Percentiles rank a stretch among this genome's conserved stretches.
These are phyloP conservation scores for Rhodotorula diobovata DNA, from an alignment of 768 basidiomycete genomes.

Conservation along the genomic window DNA sequence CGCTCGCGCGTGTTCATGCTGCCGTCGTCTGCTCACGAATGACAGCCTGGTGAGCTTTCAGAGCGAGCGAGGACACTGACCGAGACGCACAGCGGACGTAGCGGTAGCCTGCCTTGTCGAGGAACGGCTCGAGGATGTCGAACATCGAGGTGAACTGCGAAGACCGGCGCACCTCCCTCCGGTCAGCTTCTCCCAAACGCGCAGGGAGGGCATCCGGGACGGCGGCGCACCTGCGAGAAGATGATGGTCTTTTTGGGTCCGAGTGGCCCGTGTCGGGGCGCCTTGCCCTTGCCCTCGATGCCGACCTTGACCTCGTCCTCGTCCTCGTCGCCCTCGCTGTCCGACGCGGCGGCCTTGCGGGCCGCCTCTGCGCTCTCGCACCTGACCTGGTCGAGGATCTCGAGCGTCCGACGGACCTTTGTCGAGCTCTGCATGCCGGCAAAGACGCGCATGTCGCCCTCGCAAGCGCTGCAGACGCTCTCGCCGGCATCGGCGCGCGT, in stretches of 20 bases:
- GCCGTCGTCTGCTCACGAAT: constrained; percentile 70
- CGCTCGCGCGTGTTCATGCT: constrained; percentile 72
- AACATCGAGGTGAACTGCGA: constrained; percentile 65
- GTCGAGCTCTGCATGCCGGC: constrained; percentile 54
- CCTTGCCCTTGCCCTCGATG: background rate
- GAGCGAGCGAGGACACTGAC: background rate
- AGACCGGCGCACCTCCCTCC: no score
- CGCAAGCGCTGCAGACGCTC: constrained; percentile 61
- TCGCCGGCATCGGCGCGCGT: background rate
- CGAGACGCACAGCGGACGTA: constrained; percentile 76
- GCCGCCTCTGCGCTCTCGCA: constrained; percentile 52
- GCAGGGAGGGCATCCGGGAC: no score
- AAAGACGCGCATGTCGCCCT: constrained; percentile 53
- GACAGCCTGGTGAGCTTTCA: background rate
- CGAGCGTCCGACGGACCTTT: constrained; percentile 78
- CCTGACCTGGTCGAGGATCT: constrained; percentile 64
- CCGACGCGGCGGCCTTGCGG: constrained; percentile 33
- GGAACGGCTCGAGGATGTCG: constrained; percentile 78
- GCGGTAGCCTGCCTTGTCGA: constrained; percentile 62
- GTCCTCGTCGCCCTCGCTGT: constrained; percentile 1
- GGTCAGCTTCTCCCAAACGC: no score
- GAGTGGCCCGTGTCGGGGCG: background rate
- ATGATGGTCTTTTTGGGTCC: constrained; percentile 82
- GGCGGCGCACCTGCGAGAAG: constrained; percentile 60
- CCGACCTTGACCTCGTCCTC: background rate